Evolutionary conservation across 306 rosid genomes (phyloP), one percentile per base, ranked within the genome.

Genomic region (Dryas alaskensis): DNA sequence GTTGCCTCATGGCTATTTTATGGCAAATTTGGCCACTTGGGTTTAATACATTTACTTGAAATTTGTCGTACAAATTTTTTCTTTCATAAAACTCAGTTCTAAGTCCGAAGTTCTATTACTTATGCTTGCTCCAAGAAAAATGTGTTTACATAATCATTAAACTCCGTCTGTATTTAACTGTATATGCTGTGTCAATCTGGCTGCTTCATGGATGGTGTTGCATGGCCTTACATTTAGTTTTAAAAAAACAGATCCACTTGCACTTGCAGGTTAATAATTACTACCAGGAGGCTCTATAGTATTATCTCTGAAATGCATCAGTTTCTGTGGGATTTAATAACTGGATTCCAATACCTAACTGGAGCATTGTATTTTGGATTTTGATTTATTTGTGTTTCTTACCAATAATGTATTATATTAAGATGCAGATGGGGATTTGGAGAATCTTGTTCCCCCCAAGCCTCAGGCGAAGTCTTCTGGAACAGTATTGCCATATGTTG

Each of bases 401-500:
- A 76, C 67, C 31, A 7, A 47, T 74, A 19, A 59, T 22, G 44
- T 67, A 48, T 52, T 16, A 70, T 65, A 67, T 60, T 60, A 55
- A 4, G n/a, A 72, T 82, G 88, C 90, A 93, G 98, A 82, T 76
- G 94, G 78, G 67, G 96, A 93, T 80, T 37, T 82, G 75, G 96
- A 91, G 86, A 81, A 75, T 50, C 70, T 80, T 73, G 52, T 84
- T 64, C 81, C 91, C 79, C 52, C 76, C 47, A 83, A 59, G 70
- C 77, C 88, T 76, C 87, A 61, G 0, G 86, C 83, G 5, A 93
- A 81, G 81, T 61, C 93, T 79, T 87, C 97, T 72, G 98, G 96
- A 78, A 87, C 89, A 52, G 98, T 91, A 80, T 82, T 93, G 48
- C 98, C 98, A 43, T 93, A 70, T 73, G 98, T 93, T 49, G 97